These are phyloP conservation scores for Trichoderma endophyticum DNA, from an alignment of 2,329 filamentous ascomycete genomes.

Conservation along the genomic window DNA sequence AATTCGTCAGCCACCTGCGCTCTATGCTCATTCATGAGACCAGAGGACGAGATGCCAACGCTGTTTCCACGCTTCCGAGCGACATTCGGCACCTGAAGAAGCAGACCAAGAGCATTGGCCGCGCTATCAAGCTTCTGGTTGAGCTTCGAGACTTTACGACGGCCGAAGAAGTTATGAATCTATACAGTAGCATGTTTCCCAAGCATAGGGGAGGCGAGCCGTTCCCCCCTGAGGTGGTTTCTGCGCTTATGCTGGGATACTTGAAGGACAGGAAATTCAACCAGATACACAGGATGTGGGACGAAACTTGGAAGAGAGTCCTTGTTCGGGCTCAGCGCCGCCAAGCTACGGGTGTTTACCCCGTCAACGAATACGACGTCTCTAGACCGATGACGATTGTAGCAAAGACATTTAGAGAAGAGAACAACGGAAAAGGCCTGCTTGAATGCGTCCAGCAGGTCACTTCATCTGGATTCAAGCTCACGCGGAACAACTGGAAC, in stretches of 20 bases:
- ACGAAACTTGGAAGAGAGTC: slow-evolving; percentile 54
- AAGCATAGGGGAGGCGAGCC: slow-evolving; percentile 31
- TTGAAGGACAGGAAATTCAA: slow-evolving; percentile 55
- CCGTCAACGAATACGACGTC: slow-evolving; percentile 52
- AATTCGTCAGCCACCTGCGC: slow-evolving; percentile 32
- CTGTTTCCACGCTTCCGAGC: slow-evolving; percentile 10
- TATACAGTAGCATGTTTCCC: slow-evolving; percentile 47
- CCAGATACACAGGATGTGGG: slow-evolving; percentile 65
- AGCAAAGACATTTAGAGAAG: slow-evolving; percentile 42
- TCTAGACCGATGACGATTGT: slow-evolving; percentile 49
- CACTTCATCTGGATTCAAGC: slow-evolving; percentile 62
- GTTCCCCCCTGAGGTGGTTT: slow-evolving; percentile 55
- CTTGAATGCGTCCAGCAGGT: slow-evolving; percentile 53
- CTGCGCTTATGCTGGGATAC: slow-evolving; percentile 66
- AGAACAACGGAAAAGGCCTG: slow-evolving; percentile 46
- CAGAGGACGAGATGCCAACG: background rate
- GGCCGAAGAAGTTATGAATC: slow-evolving; percentile 53
- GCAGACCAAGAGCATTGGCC: slow-evolving; percentile 31
- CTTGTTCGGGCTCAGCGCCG: slow-evolving; percentile 33
- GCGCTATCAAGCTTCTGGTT: slow-evolving; percentile 35
- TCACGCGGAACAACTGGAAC: slow-evolving; percentile 81
- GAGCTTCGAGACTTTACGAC: slow-evolving; percentile 47
- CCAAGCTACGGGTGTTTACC: slow-evolving; percentile 35
- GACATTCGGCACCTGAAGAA: slow-evolving; percentile 26
- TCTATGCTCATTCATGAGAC: slow-evolving; percentile 14